Conservation (phyloP, 2,329 filamentous ascomycete species). For the Chaetomium strumarium region DNA sequence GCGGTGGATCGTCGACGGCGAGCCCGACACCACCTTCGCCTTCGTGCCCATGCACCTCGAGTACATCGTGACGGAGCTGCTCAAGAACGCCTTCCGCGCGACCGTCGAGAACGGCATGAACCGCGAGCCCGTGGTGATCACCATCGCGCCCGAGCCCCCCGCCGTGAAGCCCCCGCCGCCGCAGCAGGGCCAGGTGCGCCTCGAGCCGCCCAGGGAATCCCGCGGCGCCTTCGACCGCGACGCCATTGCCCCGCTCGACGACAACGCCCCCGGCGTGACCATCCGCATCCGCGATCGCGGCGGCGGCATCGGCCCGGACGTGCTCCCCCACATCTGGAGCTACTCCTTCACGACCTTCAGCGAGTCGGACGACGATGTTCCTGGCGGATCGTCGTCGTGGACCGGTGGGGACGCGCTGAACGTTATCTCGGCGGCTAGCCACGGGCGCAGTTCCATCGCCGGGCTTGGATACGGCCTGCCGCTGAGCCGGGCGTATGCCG, state of each 20-base stretch:
- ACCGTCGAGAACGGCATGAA: slow-evolving; percentile 80
- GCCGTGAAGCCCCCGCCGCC: slow-evolving; percentile 16
- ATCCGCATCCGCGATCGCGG: slow-evolving; percentile 95
- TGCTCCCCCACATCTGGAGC: slow-evolving; percentile 85
- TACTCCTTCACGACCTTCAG: slow-evolving; percentile 96
- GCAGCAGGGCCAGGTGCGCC: slow-evolving; percentile 23
- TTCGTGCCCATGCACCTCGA: slow-evolving; percentile 95
- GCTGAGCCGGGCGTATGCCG: slow-evolving; percentile 85
- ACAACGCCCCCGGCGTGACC: slow-evolving; percentile 76
- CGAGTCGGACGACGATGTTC: slow-evolving; percentile 49
- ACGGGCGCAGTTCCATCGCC: slow-evolving; percentile 76
- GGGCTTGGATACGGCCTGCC: slow-evolving; percentile 91
- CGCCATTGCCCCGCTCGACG: slow-evolving; percentile 52
- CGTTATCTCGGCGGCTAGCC: slow-evolving; percentile 65
- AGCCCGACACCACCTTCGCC: slow-evolving; percentile 81
- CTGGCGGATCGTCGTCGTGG: slow-evolving; percentile 24
- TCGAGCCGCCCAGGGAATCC: slow-evolving; percentile 34
- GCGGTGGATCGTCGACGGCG: slow-evolving; percentile 72
- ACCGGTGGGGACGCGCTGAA: slow-evolving; percentile 60
- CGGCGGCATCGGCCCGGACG: slow-evolving; percentile 81
- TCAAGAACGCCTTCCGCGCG: slow-evolving; percentile 95
- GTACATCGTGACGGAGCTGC: slow-evolving; percentile 92
- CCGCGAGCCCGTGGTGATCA: slow-evolving; percentile 80
- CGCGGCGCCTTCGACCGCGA: slow-evolving; percentile 39
- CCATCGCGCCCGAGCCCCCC: slow-evolving; percentile 68